Base-by-base conservation (phyloP, 2,329 filamentous ascomycete genomes). In the Gremmenia infestans region DNA sequence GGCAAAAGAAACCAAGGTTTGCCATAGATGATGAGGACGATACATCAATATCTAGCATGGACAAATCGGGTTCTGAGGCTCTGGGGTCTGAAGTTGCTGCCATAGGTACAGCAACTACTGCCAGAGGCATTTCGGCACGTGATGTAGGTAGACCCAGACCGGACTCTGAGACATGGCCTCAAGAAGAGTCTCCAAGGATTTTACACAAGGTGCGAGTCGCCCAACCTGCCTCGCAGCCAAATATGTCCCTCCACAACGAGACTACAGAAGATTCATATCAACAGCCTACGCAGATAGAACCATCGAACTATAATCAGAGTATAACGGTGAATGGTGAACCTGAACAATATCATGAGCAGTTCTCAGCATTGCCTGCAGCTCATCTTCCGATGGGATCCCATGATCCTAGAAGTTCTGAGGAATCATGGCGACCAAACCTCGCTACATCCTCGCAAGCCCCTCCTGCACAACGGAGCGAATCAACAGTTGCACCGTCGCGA, bases 1-100 rank as follows among this genome's bases (percentile, higher is more conserved):
- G 66, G 59, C 52, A 66, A 58, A 60, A 68, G 59, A 60, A 64
- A 52, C 58, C 59, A 54, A 63, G 63, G 52, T 65, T 66, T 48
- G 55, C 65, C 23, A 60, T 63, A 54, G 63, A 66, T 11, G 51
- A 56, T 40, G 65, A 67, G 23, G 62, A 64, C 17, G 65, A 66
- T 11, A 63, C 66, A 32, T 36, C 40, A 50, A n/a, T 12, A 45
- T 35, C 6, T 35, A 28, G 43, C 15, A 23, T 14, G 19, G 17
- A n/a, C 2, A 15, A 15, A 48, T 23, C 36, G 17, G 32, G 52
- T 36, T 42, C 36, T 15, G 12, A 19, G 9, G 15, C n/a, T 45
- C 42, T 45, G 6, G 22, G 22, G 22, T 17, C 17, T 28, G 15
- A 50, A 53, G 15, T 39, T 52, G 19, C 42, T 47, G 19, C 19